phyloP scores from a whole-genome alignment of 2,329 filamentous ascomycete genomes.

The Nannizziopsis arthrosporioides region DNA sequence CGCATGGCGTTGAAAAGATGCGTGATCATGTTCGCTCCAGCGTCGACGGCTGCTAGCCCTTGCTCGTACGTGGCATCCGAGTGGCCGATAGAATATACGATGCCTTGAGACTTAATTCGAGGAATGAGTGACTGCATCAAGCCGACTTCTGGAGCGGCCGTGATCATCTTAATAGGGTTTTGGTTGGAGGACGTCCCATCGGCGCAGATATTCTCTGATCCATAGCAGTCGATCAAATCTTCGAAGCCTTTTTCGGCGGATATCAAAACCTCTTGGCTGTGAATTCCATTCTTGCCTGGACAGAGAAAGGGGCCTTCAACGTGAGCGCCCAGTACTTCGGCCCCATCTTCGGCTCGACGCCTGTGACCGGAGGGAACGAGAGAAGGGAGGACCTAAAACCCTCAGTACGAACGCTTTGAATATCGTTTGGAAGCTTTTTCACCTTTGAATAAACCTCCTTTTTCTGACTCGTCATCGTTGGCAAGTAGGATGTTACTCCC shows the following conservation, averaged over 20 bases:
- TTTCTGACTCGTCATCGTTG: slow-evolving; percentile 68
- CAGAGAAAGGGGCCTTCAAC: slow-evolving; percentile 83
- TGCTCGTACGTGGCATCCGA: slow-evolving; percentile 80
- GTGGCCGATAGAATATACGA: slow-evolving; percentile 73
- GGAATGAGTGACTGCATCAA: slow-evolving; percentile 58
- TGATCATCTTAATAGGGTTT: slow-evolving; percentile 59
- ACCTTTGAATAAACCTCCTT: slow-evolving; percentile 71
- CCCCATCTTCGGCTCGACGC: slow-evolving; percentile 54
- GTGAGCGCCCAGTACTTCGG: slow-evolving; percentile 80
- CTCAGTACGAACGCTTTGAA: not conserved
- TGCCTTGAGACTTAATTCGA: slow-evolving; percentile 51
- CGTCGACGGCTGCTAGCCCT: slow-evolving; percentile 56
- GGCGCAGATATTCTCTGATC: slow-evolving; percentile 49
- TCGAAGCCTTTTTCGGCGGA: slow-evolving; percentile 48
- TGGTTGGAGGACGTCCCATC: slow-evolving; percentile 9
- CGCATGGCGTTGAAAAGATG: slow-evolving; percentile 93
- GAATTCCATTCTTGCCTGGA: slow-evolving; percentile 73
- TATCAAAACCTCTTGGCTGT: slow-evolving; percentile 61
- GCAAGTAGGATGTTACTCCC: slow-evolving; percentile 78
- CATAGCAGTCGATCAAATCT: slow-evolving; percentile 48
- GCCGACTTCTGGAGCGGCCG: slow-evolving; percentile 71
- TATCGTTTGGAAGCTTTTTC: slow-evolving; percentile 8
- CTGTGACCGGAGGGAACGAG: slow-evolving; percentile 57
- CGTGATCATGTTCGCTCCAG: slow-evolving; percentile 78
- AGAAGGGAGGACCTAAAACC: slow-evolving; percentile 50